phyloP scores from a whole-genome alignment of 1,139 yeast genomes.

The Pichia sp. region DNA sequence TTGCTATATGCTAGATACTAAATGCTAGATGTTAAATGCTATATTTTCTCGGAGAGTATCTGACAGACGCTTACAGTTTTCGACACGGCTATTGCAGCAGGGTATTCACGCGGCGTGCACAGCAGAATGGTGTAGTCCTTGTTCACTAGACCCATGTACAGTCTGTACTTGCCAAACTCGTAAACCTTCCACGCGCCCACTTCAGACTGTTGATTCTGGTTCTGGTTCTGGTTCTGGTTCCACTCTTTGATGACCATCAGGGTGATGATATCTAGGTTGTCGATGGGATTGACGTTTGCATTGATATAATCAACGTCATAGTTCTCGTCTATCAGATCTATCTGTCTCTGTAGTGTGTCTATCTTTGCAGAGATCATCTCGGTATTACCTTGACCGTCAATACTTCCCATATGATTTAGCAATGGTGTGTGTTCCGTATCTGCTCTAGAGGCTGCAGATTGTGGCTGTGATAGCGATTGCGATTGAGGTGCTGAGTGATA shows the following conservation, averaged over 20 bases:
- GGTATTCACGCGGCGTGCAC: constrained; percentile 31
- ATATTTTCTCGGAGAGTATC: constrained; percentile 8
- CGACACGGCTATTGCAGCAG: constrained; percentile 38
- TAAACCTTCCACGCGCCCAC: constrained; percentile 18
- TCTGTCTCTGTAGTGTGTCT: constrained; percentile 10
- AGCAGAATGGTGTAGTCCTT: constrained; percentile 21
- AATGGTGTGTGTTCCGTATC: neutral
- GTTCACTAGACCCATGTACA: constrained; percentile 19
- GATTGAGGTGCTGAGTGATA: neutral
- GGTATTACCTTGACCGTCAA: neutral
- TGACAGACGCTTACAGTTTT: constrained; percentile 34
- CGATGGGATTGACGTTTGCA: constrained; percentile 28
- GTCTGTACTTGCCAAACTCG: constrained; percentile 17
- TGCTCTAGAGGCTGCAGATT: no score
- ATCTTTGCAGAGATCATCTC: neutral
- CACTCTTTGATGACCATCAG: constrained; percentile 37
- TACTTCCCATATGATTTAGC: neutral
- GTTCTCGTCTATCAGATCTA: constrained; percentile 14
- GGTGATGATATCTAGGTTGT: constrained; percentile 40
- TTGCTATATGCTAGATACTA: no score
- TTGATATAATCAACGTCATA: constrained; percentile 22
- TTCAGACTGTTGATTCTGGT: neutral
- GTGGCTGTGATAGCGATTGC: neutral
- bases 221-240: constrained; percentile 16
- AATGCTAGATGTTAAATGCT: no score